Evolutionary conservation across 23 red algal species (phyloP).

Genomic region (Gracilaria gracilis): DNA sequence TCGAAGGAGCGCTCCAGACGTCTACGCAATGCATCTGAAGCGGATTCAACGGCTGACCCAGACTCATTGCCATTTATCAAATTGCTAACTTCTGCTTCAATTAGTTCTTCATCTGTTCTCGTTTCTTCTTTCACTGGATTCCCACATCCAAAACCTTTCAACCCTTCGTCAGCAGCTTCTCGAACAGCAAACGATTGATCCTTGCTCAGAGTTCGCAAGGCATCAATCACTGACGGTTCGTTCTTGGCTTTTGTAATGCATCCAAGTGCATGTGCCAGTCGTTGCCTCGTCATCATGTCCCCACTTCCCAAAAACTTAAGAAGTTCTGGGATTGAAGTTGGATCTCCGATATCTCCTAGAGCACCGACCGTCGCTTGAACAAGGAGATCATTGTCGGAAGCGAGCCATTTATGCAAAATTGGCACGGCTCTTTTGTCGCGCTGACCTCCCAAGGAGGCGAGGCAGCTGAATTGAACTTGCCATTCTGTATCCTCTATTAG

Average conservation of each 20-base stretch:
- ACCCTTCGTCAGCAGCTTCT: slow-evolving; percentile 42
- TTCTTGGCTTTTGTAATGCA: slow-evolving; percentile 24
- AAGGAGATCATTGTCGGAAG: slow-evolving; percentile 63
- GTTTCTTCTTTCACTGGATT: slow-evolving; percentile 29
- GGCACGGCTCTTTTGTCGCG: slow-evolving; percentile 46
- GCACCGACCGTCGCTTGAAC: slow-evolving; percentile 79
- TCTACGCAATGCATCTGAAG: slow-evolving; percentile 50
- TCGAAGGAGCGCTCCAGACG: slow-evolving; percentile 64
- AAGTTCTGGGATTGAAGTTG: slow-evolving; percentile 30
- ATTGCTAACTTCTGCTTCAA: slow-evolving; percentile 62
- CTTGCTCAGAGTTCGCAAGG: slow-evolving; percentile 54
- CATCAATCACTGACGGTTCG: slow-evolving; percentile 65
- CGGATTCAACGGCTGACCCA: slow-evolving; percentile 36
- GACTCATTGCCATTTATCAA: slow-evolving; percentile 50
- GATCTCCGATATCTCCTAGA: slow-evolving; percentile 65
- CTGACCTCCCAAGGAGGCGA: slow-evolving; percentile 65
- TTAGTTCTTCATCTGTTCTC: slow-evolving; percentile 45
- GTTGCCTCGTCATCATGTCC: slow-evolving; percentile 79
- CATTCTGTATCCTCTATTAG: slow-evolving; percentile 75
- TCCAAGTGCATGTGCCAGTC: slow-evolving; percentile 71
- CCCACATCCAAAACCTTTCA: slow-evolving; percentile 35
- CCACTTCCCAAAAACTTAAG: slow-evolving; percentile 42
- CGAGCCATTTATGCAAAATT: slow-evolving; percentile 23
- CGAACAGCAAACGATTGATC: slow-evolving; percentile 63
- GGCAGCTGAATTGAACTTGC: slow-evolving; percentile 77